Conservation (phyloP, 176 grass and related monocot genomes). For the Dactylis glomerata region DNA sequence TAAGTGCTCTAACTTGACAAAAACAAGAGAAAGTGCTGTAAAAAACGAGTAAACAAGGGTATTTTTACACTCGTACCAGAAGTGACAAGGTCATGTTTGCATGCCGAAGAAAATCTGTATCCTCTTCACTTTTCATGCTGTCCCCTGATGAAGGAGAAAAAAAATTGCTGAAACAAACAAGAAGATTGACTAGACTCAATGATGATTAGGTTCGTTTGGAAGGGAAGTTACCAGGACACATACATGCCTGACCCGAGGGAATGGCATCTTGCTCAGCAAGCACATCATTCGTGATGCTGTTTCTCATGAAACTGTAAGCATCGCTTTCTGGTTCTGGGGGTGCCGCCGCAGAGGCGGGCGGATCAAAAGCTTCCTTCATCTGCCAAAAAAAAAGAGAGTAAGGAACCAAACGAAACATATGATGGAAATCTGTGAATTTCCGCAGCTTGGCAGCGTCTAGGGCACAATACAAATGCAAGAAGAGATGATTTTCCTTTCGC, state of each 20-base stretch:
- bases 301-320: background rate
- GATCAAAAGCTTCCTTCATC: conserved; percentile 43
- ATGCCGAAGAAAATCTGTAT: background rate
- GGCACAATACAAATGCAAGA: no score
- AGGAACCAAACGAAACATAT: background rate
- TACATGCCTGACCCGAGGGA: background rate
- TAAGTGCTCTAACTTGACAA: background rate
- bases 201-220: background rate
- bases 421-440: background rate
- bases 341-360: background rate
- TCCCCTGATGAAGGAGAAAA: conserved; percentile 21
- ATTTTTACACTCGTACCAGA: conserved; percentile 9
- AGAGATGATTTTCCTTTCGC: no score
- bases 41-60: conserved; percentile 11
- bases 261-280: background rate
- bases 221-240: background rate
- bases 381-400: background rate
- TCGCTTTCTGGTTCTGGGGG: background rate
- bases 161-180: background rate
- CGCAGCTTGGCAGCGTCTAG: background rate
- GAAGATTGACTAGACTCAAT: background rate
- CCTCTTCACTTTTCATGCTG: conserved; percentile 1
- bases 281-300: background rate
- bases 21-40: background rate
- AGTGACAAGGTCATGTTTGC: background rate